Percentiles rank a stretch among this genome's conserved stretches.
Conservation (phyloP, 495 filamentous ascomycete species). For the Aspergillus campestris region DNA sequence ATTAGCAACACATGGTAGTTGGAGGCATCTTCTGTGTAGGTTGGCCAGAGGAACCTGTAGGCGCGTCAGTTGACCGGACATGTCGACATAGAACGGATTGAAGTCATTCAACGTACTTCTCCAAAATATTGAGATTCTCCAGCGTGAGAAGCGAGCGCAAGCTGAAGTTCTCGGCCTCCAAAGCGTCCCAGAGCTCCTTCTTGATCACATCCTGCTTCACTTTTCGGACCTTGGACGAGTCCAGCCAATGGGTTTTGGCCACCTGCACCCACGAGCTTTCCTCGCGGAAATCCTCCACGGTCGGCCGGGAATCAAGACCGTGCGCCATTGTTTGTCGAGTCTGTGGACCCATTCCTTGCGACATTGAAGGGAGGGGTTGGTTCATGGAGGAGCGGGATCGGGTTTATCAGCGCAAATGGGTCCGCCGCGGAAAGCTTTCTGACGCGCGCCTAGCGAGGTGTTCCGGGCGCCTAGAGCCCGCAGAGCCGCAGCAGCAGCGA, state of each 20-base stretch:
- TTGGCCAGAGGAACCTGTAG: slow-evolving; percentile 83
- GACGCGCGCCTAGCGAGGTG: slow-evolving; percentile 16
- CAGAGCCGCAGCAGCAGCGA: slow-evolving; percentile 26
- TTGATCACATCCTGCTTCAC: slow-evolving; percentile 82
- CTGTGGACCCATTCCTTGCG: slow-evolving; percentile 26
- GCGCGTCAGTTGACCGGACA: slow-evolving; percentile 16
- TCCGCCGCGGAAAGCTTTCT: slow-evolving; percentile 16
- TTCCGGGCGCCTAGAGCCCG: slow-evolving; percentile 15
- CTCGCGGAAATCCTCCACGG: slow-evolving; percentile 61
- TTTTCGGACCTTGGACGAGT: slow-evolving; percentile 54
- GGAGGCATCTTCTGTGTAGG: slow-evolving; percentile 78
- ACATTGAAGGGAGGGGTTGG: no score
- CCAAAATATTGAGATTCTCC: slow-evolving; percentile 84
- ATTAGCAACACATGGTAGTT: slow-evolving; percentile 87
- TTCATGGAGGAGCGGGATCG: slow-evolving; percentile 12
- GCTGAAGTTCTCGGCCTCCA: slow-evolving; percentile 75
- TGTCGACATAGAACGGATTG: neutral
- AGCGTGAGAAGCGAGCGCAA: slow-evolving; percentile 69
- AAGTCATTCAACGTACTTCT: slow-evolving; percentile 65
- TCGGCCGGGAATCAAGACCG: slow-evolving; percentile 45
- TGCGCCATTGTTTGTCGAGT: slow-evolving; percentile 36
- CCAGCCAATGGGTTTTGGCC: slow-evolving; percentile 80
- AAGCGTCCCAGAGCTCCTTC: slow-evolving; percentile 79
- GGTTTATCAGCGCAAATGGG: slow-evolving; percentile 24
- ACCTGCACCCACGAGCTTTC: slow-evolving; percentile 75